Conservation (phyloP, 129 eudicot genomes). For the Centrapalus pauciflorus region DNA sequence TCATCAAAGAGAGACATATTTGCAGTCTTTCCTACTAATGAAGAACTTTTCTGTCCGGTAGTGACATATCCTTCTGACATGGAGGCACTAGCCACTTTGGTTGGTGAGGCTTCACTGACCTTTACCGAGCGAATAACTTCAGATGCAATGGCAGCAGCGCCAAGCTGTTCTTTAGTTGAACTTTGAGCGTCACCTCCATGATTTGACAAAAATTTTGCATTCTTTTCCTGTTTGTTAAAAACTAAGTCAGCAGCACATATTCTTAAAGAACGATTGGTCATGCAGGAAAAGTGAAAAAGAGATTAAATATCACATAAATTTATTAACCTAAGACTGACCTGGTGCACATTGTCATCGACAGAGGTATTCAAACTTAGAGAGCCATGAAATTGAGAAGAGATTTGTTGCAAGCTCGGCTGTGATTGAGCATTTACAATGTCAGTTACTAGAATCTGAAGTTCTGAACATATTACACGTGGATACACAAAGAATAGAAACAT, state of each 20-base stretch:
- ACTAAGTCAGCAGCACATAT: slow-evolving; percentile 12
- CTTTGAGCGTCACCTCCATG: slow-evolving; percentile 35
- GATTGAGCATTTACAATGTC: slow-evolving; percentile 25
- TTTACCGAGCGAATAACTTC: slow-evolving; percentile 30
- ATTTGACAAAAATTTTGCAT: slow-evolving; percentile 23
- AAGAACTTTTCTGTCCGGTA: slow-evolving; percentile 29
- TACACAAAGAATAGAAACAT: not conserved
- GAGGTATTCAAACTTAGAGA: slow-evolving; percentile 51
- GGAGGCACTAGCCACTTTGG: slow-evolving; percentile 26
- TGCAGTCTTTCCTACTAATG: slow-evolving; percentile 30
- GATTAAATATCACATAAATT: not conserved
- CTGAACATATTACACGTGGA: slow-evolving; percentile 14
- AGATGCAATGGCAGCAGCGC: slow-evolving; percentile 31
- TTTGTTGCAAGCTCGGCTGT: slow-evolving; percentile 61
- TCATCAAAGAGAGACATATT: slow-evolving; percentile 66
- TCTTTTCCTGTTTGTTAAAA: slow-evolving; percentile 38
- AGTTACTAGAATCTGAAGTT: slow-evolving; percentile 34
- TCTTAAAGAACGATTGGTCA: not conserved
- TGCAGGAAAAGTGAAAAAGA: not conserved
- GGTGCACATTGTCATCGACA: slow-evolving; percentile 34
- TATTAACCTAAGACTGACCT: slow-evolving; percentile 38
- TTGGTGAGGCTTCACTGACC: slow-evolving; percentile 26
- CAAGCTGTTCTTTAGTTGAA: slow-evolving; percentile 23
- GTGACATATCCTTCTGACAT: slow-evolving; percentile 33
- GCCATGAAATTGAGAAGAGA: slow-evolving; percentile 80